Conservation (phyloP, 768 basidiomycete genomes). For the Tremella mesenterica region DNA sequence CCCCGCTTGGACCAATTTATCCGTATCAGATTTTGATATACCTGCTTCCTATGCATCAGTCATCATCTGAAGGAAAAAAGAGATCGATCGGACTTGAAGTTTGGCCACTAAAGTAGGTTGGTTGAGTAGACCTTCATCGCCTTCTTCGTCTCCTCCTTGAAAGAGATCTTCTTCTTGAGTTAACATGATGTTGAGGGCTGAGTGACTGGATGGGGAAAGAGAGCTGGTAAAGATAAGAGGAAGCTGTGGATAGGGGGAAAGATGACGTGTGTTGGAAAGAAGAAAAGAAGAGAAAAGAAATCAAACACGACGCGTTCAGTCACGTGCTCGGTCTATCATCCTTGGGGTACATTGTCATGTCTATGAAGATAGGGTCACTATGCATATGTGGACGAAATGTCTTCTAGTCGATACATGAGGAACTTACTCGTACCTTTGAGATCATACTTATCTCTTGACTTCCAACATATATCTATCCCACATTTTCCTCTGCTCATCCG, state of each 20-base stretch:
- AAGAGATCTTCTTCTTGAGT: slow-evolving; percentile 33
- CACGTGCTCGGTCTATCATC: neutral
- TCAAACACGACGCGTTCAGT: slow-evolving; percentile 9
- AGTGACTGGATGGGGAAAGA: neutral
- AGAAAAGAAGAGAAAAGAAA: slow-evolving; percentile 7
- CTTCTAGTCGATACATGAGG: slow-evolving; percentile 1
- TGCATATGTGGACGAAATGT: neutral
- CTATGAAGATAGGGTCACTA: too few species aligned
- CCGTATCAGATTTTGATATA: slow-evolving; percentile 79
- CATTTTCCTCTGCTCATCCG: slow-evolving; percentile 57
- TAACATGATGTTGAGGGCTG: slow-evolving; percentile 13
- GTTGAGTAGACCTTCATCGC: slow-evolving; percentile 54
- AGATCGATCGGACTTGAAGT: slow-evolving; percentile 40
- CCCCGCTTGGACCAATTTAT: slow-evolving; percentile 87
- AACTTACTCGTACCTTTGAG: neutral
- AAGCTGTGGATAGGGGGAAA: neutral
- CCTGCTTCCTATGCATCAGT: slow-evolving; percentile 61
- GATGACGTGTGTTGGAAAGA: neutral
- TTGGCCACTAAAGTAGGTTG: slow-evolving; percentile 81
- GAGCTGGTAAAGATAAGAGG: neutral
- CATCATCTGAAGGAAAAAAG: neutral
- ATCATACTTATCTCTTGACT: neutral
- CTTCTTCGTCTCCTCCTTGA: slow-evolving; percentile 46
- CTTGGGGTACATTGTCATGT: too few species aligned
- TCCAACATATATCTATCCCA: slow-evolving; percentile 74